Base-by-base conservation (phyloP, 2,329 filamentous ascomycete genomes). In the Cercospora sp. region DNA sequence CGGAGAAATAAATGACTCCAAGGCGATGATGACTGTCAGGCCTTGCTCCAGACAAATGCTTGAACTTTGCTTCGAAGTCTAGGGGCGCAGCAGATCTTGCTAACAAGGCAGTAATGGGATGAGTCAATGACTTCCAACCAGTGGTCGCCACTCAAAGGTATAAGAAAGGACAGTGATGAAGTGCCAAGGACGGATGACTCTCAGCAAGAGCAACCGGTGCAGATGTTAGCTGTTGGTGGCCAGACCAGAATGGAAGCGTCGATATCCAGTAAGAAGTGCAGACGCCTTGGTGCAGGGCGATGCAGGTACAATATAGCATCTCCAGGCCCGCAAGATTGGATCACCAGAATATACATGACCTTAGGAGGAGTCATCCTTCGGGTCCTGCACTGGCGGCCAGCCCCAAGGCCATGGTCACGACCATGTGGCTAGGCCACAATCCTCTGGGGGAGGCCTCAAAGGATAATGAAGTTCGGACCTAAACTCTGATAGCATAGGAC, bases 221-320 rank as follows among this genome's bases (percentile, higher is more conserved):
- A 60, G 8, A 60, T 69, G 62, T 64, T 61, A 62, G 31, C 18
- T 58, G 62, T 30, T 64, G 51, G 23, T 58, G 23, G n/a, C 62
- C 62, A 64, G 62, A 64, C 51, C 62, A 64, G 53, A 53, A 30
- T 53, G 28, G 13, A 45, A 40, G n/a, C 33, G 18, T 26, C 10
- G 10, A 18, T 18, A n/a, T 48, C 61, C 61, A 55, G 61, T 63
- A 33, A 48, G 40, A 63, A 36, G 45, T 61, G 67, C 36, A 61
- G 58, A 26, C 33, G 60, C 51, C 60, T 64, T 57, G 55, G 48
- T 42, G 63, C 66, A 68, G 36, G 63, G 66, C 68, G 55, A 72
- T 70, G 68, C 68, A 68, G 64, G 69, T 68, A 68, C 66, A 68
- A 57, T 62, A 68, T 60, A 69, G 64, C 51, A 65, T 55, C 28